Evolutionary conservation across 768 basidiomycete species (phyloP).

Genomic region (Tylopilus plumbeoviolaceoides): DNA sequence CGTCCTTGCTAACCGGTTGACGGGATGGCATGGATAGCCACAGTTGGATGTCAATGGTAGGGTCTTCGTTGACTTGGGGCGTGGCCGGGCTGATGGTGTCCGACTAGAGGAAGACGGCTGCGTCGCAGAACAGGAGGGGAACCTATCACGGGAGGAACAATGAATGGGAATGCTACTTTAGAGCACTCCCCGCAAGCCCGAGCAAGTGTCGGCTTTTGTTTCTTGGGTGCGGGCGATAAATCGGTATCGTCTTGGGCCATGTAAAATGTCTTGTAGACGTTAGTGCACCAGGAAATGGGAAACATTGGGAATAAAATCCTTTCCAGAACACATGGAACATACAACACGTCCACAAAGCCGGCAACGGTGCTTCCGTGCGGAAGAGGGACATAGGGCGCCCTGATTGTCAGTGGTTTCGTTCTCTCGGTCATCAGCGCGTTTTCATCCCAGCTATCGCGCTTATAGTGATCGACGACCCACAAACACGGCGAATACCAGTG

Average conservation of each 20-base stretch:
- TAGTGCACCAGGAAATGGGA: not conserved
- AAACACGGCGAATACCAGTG: no score
- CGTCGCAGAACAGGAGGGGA: constrained; percentile 2
- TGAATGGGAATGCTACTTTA: constrained; percentile 75
- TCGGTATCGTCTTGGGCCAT: constrained; percentile 48
- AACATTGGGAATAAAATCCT: constrained; percentile 32
- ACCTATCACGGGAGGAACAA: constrained; percentile 1
- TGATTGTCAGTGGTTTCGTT: constrained; percentile 56
- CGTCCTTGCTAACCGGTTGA: constrained; percentile 13
- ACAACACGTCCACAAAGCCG: constrained; percentile 82
- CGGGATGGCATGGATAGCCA: constrained; percentile 30
- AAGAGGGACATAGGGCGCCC: constrained; percentile 79
- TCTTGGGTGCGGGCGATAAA: constrained; percentile 34
- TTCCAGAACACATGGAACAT: constrained; percentile 77
- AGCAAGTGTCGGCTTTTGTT: constrained; percentile 53
- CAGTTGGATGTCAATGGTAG: constrained; percentile 19
- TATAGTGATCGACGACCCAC: no score
- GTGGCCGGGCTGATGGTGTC: constrained; percentile 15
- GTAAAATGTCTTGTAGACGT: constrained; percentile 66
- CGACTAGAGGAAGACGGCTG: constrained; percentile 8
- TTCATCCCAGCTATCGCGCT: not conserved
- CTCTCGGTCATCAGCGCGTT: not conserved
- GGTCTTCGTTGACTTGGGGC: constrained; percentile 11
- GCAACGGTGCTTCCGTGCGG: constrained; percentile 75
- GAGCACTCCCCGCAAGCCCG: constrained; percentile 86